Percentiles rank a stretch among this genome's conserved stretches.
These are phyloP conservation scores for Skeletonema tropicum DNA, from an alignment of 108 stramenopile genomes.

Conservation along the genomic window DNA sequence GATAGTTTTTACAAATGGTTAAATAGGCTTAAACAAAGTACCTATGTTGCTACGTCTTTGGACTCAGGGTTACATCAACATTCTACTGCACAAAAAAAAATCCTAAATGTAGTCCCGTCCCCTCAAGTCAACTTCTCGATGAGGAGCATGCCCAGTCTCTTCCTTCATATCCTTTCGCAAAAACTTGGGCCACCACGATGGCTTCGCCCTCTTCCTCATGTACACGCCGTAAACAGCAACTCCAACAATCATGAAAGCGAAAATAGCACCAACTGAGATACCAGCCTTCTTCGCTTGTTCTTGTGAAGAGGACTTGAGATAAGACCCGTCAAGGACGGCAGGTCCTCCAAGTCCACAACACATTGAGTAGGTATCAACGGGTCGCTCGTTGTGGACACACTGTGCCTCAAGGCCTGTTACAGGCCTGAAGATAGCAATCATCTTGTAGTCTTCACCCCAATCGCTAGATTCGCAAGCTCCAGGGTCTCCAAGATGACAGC, in stretches of 20 bases:
- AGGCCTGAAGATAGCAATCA: slow-evolving; percentile 42
- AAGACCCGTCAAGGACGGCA: slow-evolving; percentile 12
- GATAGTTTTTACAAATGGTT: not conserved
- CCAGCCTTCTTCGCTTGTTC: slow-evolving; percentile 13
- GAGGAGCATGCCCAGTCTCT: slow-evolving; percentile 53
- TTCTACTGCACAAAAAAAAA: not conserved
- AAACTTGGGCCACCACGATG: slow-evolving; percentile 48
- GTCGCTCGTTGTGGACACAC: slow-evolving; percentile 16
- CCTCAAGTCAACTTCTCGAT: slow-evolving; percentile 50
- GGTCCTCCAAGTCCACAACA: slow-evolving; percentile 53
- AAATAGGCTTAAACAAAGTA: not conserved
- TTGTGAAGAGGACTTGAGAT: not conserved
- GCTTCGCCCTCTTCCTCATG: slow-evolving; percentile 52
- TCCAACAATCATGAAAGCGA: slow-evolving; percentile 20
- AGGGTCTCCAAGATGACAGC: slow-evolving; percentile 37
- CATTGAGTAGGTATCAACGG: slow-evolving; percentile 41
- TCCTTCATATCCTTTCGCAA: slow-evolving; percentile 37
- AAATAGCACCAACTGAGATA: slow-evolving; percentile 33
- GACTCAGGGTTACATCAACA: not conserved
- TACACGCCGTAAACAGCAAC: slow-evolving; percentile 31
- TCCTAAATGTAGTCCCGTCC: slow-evolving; percentile 51
- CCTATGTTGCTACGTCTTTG: not conserved
- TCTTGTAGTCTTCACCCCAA: slow-evolving; percentile 42
- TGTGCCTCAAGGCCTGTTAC: slow-evolving; percentile 34
- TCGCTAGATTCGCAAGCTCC: slow-evolving; percentile 30